Base-by-base conservation (phyloP, 2,329 filamentous ascomycete species). In the Scedosporium apiospermum region DNA sequence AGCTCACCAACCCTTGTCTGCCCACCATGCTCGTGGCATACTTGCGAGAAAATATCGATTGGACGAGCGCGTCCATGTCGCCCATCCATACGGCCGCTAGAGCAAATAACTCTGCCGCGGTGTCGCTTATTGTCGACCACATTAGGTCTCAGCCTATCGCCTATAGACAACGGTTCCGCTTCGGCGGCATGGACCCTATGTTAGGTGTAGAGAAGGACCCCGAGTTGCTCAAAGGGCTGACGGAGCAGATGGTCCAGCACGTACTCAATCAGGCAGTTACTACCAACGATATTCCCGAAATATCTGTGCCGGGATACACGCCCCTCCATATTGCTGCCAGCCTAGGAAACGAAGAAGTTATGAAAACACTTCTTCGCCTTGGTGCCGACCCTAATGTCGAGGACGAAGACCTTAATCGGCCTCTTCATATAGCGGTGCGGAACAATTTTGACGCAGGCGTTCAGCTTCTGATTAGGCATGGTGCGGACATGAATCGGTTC, bases 361-460 rank as follows among this genome's bases (percentile, higher is more conserved):
- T 53, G 10, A n/a, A 27, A 12, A 26, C 51, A 5, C 61, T 65
- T 3, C 34, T 64, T 34, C 23, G 26, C n/a, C 38, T 21, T 10
- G 61, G 63, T 4, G 60, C 63, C 3, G 49, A 44, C 38, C 18
- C 49, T 2, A 30, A 65, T 49, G 27, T 55, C 38, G 57, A 62
- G 42, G 61, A 63, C 44, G 38, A 60, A 12, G 34, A 57, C 1
- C 46, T 57, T n/a, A 41, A 58, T 16, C 26, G 51, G 9, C 61
- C 61, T 41, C 27, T 62, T 18, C 53, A 62, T 44, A 18, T 62
- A 14, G 55, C 61, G 1, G 61, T 53, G 3, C 38, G 53, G 44
- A 57, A 62, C 21, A 53, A 38, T 6, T 38, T 55, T 27, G 49
- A 62, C 3, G 7, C n/a, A 9, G 30, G 16, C 5, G 60, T 62